Base-by-base conservation (phyloP, 805 yeast species). In the Tetrapisispora phaffii region DNA sequence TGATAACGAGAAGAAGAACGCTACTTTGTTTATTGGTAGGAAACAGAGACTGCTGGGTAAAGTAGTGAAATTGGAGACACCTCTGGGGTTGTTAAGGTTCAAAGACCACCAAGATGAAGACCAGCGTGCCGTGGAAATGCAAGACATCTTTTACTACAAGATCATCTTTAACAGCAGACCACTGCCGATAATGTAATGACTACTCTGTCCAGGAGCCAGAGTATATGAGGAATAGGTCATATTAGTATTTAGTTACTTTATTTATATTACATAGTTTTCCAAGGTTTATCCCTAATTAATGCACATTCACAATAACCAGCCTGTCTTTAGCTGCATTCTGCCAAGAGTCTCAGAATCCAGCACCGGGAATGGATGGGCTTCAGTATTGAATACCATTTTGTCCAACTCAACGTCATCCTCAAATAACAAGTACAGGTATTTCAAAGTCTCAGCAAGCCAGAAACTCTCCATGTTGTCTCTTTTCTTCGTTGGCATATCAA, bases 381-480 rank as follows among this genome's bases (percentile, higher is more conserved):
- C 96, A 1, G 96, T 87, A 66, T 86, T 89, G 71, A 85, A 86
- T 6, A 89, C 87, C 44, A 80, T 74, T 47, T 79, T 66, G 39
- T 76, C 76, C 53, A 88, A 67, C 26, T 89, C 87, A 50, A 84
- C 65, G 45, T 77, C 72, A 47, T 79, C 84, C 51, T 85, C 93
- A 65, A 87, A 87, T 50, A 87, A 67, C 46, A 86, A 65, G 57
- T 85, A 85, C 34, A 88, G 69, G 64, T 88, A 89, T 64, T 89
- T 89, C 59, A 89, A 73, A 3, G 97, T 89, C 62, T 89, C 96
- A 2, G 96, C 89, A 42, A 85, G 71, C 97, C 97, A 89, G 70
- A 86, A 87, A 19, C 94, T 82, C 65, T 88, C 96, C 77, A 85
- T 76, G 58, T 85, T 85, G 63, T 89, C 93, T 44, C 73, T 65